Evolutionary conservation across 352 stramenopile genomes (phyloP).

Genomic region (Pythium scleroteichum): DNA sequence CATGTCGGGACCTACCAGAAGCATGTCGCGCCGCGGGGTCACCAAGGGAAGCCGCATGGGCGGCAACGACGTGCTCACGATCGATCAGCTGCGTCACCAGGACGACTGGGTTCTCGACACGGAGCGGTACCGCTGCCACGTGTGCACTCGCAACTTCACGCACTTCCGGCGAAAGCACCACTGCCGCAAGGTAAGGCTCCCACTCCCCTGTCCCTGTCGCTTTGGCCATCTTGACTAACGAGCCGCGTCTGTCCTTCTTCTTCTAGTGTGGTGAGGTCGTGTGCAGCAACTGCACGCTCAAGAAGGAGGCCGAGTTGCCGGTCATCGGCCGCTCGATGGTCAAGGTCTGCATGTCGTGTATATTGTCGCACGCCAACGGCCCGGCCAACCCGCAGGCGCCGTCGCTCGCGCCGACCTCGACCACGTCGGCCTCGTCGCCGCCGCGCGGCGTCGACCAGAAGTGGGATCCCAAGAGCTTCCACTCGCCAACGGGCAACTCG

Average conservation of each 20-base stretch:
- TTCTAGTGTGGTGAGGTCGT: slow-evolving; percentile 84
- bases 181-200: slow-evolving; percentile 71
- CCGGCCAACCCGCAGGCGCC: slow-evolving; percentile 74
- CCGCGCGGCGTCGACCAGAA: slow-evolving; percentile 43
- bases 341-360: slow-evolving; percentile 89
- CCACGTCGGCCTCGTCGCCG: slow-evolving; percentile 44
- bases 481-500: slow-evolving; percentile 79
- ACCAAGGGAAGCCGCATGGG: slow-evolving; percentile 66
- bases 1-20: slow-evolving; percentile 23
- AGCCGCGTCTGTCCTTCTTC: background rate
- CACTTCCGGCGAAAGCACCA: slow-evolving; percentile 89
- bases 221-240: background rate
- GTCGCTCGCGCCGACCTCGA: slow-evolving; percentile 35
- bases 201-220: background rate
- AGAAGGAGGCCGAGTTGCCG: slow-evolving; percentile 84
- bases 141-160: slow-evolving; percentile 89
- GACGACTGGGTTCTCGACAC: slow-evolving; percentile 89
- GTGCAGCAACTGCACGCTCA: slow-evolving; percentile 85
- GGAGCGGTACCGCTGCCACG: slow-evolving; percentile 86
- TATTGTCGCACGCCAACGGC: slow-evolving; percentile 79
- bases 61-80: slow-evolving; percentile 86
- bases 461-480: slow-evolving; percentile 83
- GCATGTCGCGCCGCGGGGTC: slow-evolving; percentile 72
- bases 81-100: slow-evolving; percentile 86
- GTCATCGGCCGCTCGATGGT: slow-evolving; percentile 85